Conservation (phyloP, 108 stramenopile species). For the Pseudonitzschia multistriata region DNA sequence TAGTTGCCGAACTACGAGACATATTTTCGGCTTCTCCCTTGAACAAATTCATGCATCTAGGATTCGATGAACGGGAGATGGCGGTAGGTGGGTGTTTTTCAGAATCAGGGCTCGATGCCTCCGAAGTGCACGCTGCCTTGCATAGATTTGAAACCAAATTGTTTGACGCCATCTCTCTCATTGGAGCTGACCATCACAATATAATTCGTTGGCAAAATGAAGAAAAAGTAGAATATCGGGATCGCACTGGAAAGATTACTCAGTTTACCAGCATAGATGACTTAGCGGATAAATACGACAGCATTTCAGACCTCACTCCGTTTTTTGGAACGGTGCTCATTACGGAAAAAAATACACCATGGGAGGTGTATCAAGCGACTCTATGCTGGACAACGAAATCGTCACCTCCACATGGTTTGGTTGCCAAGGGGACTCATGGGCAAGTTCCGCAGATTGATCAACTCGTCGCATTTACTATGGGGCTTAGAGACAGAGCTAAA, state of each 20-base stretch:
- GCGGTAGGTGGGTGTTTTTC: slow-evolving; percentile 21
- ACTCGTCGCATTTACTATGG: slow-evolving; percentile 34
- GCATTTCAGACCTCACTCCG: slow-evolving; percentile 12
- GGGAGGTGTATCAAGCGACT: slow-evolving; percentile 10
- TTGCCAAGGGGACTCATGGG: neutral
- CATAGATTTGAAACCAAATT: slow-evolving; percentile 27
- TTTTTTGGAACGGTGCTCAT: slow-evolving; percentile 4
- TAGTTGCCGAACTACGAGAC: slow-evolving; percentile 15
- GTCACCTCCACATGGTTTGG: slow-evolving; percentile 13
- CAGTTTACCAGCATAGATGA: slow-evolving; percentile 22
- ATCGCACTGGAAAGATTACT: slow-evolving; percentile 28
- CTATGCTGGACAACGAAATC: neutral
- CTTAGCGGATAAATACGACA: neutral
- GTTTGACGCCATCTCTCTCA: neutral
- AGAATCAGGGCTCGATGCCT: slow-evolving; percentile 6
- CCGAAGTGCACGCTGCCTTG: slow-evolving; percentile 4
- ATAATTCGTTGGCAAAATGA: slow-evolving; percentile 36
- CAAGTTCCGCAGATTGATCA: slow-evolving; percentile 14
- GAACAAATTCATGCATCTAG: slow-evolving; percentile 30
- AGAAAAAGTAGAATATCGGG: slow-evolving; percentile 22
- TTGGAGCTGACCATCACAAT: slow-evolving; percentile 5
- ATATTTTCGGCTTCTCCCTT: slow-evolving; percentile 1
- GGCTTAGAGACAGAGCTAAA: neutral
- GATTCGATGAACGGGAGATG: slow-evolving; percentile 31
- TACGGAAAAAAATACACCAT: slow-evolving; percentile 2